Conservation (phyloP, 2,329 filamentous ascomycete genomes). For the Sclerotinia subarctica region DNA sequence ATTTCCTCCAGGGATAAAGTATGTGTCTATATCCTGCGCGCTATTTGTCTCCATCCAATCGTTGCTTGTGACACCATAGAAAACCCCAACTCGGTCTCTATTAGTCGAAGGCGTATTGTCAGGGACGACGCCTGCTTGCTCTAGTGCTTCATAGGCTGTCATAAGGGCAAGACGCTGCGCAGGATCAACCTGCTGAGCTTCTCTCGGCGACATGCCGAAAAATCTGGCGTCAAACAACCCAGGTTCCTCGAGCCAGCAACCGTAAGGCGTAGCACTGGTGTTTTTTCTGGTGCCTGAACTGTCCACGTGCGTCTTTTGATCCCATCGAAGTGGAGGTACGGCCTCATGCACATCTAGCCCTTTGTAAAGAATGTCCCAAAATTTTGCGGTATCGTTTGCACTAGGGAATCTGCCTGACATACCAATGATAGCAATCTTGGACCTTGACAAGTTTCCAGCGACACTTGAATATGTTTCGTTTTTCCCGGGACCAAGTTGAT, state of each 20-base stretch:
- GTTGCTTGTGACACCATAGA: constrained; percentile 30
- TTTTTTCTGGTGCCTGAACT: constrained; percentile 53
- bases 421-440: constrained; percentile 15
- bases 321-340: constrained; percentile 60
- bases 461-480: too few species aligned
- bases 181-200: constrained; percentile 75
- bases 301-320: constrained; percentile 63
- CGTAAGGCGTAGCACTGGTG: constrained; percentile 66
- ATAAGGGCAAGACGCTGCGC: constrained; percentile 73
- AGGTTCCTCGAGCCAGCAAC: constrained; percentile 68
- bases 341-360: constrained; percentile 22
- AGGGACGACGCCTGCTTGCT: constrained; percentile 69
- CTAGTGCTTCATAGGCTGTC: constrained; percentile 75
- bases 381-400: background rate
- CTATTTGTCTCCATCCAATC: constrained; percentile 33
- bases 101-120: constrained; percentile 26
- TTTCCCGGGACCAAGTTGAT: too few species aligned
- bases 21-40: constrained; percentile 33
- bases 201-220: constrained; percentile 80
- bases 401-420: constrained; percentile 3
- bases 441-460: too few species aligned
- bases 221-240: constrained; percentile 74
- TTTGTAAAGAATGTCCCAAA: constrained; percentile 6
- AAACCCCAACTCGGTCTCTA: constrained; percentile 26
- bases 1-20: constrained; percentile 31